Base-by-base conservation (phyloP, 2,329 filamentous ascomycete genomes). In the Biscogniauxia marginata region DNA sequence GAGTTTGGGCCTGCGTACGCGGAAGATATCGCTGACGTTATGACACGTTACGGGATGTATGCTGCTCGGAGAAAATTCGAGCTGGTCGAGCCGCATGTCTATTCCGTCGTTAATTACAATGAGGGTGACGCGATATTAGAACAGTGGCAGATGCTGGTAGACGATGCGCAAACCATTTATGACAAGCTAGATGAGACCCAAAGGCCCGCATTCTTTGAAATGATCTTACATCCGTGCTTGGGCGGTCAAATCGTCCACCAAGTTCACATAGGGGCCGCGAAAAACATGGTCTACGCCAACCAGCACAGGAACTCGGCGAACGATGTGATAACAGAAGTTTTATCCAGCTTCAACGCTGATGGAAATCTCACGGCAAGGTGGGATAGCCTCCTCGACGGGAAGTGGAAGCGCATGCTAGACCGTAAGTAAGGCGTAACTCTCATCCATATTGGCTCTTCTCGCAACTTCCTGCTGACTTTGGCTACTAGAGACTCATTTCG, bases 351-450 rank as follows among this genome's bases (percentile, higher is more conserved):
- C 51, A 74, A 81, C n/a, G 77, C 79, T 3, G 85, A 88, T 60
- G 78, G 77, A 24, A 74, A 78, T 45, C 74, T 88, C 19, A 85
- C 83, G 0, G 70, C 76, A 48, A 72, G 77, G 52, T 88, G 85
- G 75, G 80, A 88, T 65, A 70, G 73, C 9, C 71, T 88, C 16
- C 71, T 87, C 0, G 76, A 76, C 56, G 84, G 86, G 0, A 87
- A 88, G 70, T 86, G 84, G 84, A 78, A 75, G 63, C 76, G 83
- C 66, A 84, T 88, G 68, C 77, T 87, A 67, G 80, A 85, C 60
- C 84, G 81, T 70, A 67, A 73, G 65, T 74, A n/a, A n/a, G 5
- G n/a, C 6, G 19, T 7, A 21, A 22, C 20, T 18, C 18, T 18
- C 11, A 20, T 46, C 5, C 20, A n/a, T 18, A 22, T 7, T 1